phyloP scores from a whole-genome alignment of 192 early-diverging fungal genomes.

The Thoreauomyces humboldtii region DNA sequence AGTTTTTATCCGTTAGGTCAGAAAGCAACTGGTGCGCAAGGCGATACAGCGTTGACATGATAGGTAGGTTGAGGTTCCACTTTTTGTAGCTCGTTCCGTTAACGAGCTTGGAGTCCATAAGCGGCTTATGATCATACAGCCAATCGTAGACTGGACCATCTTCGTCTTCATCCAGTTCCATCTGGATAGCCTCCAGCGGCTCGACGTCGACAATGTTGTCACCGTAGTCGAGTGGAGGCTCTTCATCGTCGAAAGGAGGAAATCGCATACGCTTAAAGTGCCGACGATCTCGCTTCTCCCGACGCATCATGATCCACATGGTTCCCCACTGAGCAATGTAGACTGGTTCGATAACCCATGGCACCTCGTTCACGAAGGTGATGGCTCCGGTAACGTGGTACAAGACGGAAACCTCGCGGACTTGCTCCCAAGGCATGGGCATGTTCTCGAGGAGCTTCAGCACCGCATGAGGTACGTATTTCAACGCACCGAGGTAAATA shows the following conservation, averaged over 20 bases:
- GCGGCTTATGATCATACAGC: conserved; percentile 97
- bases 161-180: conserved; percentile 96
- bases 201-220: conserved; percentile 98
- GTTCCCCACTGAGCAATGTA: conserved; percentile 99
- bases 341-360: conserved; percentile 93
- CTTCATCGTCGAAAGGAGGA: conserved; percentile 98
- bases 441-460: conserved; percentile 98
- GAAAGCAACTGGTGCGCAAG: conserved; percentile 91
- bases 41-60: conserved; percentile 93
- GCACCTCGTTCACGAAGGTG: conserved; percentile 97
- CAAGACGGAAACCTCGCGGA: conserved; percentile 90
- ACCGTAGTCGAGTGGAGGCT: conserved; percentile 97
- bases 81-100: conserved; percentile 86
- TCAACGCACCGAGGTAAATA: conserved; percentile 95
- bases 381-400: conserved; percentile 99
- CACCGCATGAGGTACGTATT: conserved; percentile 98
- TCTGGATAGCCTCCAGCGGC: conserved; percentile 96
- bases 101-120: conserved; percentile 70
- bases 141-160: conserved; percentile 88
- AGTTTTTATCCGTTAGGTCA: conserved; percentile 92
- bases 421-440: conserved; percentile 99
- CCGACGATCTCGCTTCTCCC: conserved; percentile 94
- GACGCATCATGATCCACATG: conserved; percentile 99
- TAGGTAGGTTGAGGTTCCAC: conserved; percentile 89
- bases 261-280: conserved; percentile 99